Base-by-base conservation (phyloP, 768 basidiomycete genomes). In the Leccinum ochraceum region DNA sequence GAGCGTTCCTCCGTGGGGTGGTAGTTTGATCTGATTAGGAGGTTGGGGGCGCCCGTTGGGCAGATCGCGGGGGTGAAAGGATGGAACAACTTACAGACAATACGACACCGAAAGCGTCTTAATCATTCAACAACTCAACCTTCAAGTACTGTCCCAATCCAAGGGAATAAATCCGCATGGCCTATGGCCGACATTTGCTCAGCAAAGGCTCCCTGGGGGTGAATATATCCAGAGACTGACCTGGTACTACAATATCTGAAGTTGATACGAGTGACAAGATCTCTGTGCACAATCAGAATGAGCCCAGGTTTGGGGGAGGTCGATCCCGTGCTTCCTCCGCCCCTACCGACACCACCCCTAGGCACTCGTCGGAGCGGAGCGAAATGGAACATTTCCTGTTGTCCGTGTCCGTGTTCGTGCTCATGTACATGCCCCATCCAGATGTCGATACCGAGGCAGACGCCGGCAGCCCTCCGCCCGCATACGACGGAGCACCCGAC, bases 241-340 rank as follows among this genome's bases (percentile, higher is more conserved):
- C 71, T 94, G 92, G 68, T 87, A 90, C 81, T 86, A 87, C 52
- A 98, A 74, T 63, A 94, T 90, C 74, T 95, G 95, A 16, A 98
- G 81, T 68, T 96, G 94, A 74, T 97, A 97, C 2, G 92, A 89
- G 60, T 97, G 74, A 1, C 85, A 95, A 91, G 80, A 92, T 89
- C 71, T 95, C 94, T 95, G 63, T 26, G 26, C 9, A 5, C 4
- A 8, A 53, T 7, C 50, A 56, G 20, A 3, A 17, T 66, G 24
- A 65, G 56, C 22, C 20, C 53, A 26, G 16, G 7, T 6, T 53
- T 14, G 8, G 30, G 30, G 30, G 30, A 32, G 30, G 30, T 32
- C 30, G 30, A 32, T 32, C 30, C 30, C 30, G 30, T 32, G 30
- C 30, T 32, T 32, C 30, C 30, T 9, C 30, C 30, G 30, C 30